phyloP scores from a whole-genome alignment of 192 early-diverging fungal species.

The Thamnidium elegans region DNA sequence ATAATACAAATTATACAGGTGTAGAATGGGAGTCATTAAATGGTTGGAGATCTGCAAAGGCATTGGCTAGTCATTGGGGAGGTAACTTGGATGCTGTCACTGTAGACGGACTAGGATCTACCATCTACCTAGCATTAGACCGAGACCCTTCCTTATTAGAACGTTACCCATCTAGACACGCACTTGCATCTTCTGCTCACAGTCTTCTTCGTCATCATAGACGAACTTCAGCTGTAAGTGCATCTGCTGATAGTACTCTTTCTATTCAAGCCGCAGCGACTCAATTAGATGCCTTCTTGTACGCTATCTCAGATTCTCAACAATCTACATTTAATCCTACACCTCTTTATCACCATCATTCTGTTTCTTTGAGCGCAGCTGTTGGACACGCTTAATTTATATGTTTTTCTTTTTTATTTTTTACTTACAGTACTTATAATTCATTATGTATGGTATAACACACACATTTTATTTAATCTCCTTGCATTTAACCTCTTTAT shows the following conservation, averaged over 20 bases:
- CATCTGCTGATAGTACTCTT: conserved; percentile 5
- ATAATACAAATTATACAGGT: conserved; percentile 6
- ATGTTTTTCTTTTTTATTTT: too few species aligned
- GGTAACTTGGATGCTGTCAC: conserved; percentile 24
- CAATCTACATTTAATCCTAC: conserved; percentile 2
- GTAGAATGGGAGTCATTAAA: conserved; percentile 15
- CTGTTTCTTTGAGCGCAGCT: conserved; percentile 22
- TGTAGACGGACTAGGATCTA: conserved; percentile 22
- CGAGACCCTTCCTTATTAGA: conserved; percentile 22
- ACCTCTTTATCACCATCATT: conserved; percentile 23
- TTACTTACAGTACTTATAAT: too few species aligned
- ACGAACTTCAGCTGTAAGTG: conserved; percentile 8
- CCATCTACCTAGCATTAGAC: conserved; percentile 30
- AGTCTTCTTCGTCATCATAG: conserved; percentile 17
- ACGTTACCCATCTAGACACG: conserved; percentile 15
- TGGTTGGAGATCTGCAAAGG: conserved; percentile 23
- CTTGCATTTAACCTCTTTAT: too few species aligned
- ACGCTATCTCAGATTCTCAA: conserved; percentile 19
- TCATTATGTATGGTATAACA: too few species aligned
- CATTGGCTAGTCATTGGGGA: conserved; percentile 20
- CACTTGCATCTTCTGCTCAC: conserved; percentile 9
- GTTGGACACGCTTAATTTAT: conserved; percentile 24
- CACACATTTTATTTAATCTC: too few species aligned
- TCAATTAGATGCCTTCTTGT: conserved; percentile 26
- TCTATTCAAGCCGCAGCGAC: conserved; percentile 19